phyloP scores from a whole-genome alignment of 1,284 basidiomycete genomes.

The Cerioporus squamosus region DNA sequence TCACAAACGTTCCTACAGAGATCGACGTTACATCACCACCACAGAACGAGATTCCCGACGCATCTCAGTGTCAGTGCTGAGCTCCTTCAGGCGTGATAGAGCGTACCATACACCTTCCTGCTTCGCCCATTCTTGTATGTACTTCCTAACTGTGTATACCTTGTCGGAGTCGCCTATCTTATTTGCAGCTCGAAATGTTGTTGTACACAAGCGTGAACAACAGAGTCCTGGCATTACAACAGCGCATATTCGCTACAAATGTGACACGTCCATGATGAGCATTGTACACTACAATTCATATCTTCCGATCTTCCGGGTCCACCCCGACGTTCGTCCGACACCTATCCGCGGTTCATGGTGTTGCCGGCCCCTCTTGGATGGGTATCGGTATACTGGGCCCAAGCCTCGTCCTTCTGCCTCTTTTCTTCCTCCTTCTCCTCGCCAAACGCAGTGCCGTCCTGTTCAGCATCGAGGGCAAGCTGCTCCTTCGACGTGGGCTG shows the following conservation, averaged over 20 bases:
- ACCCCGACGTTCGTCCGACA: conserved; percentile 16
- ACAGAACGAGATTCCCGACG: conserved; percentile 71
- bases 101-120: conserved; percentile 12
- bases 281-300: not conserved
- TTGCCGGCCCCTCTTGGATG: conserved; percentile 89
- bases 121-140: conserved; percentile 21
- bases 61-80: conserved; percentile 78
- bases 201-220: conserved; percentile 11
- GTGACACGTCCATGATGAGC: not conserved
- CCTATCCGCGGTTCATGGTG: conserved; percentile 90
- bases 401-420: conserved; percentile 83
- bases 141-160: conserved; percentile 21
- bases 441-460: conserved; percentile 78
- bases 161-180: conserved; percentile 10
- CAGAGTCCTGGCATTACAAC: conserved; percentile 15
- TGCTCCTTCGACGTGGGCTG: conserved; percentile 79
- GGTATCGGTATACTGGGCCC: conserved; percentile 83
- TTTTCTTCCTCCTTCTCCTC: conserved; percentile 79
- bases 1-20: conserved; percentile 47
- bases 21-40: conserved; percentile 79
- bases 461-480: conserved; percentile 77
- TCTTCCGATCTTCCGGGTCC: not conserved
- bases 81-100: conserved; percentile 10
- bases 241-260: conserved; percentile 17
- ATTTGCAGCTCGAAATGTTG: conserved; percentile 13